These are phyloP conservation scores for Tilletia walkeri DNA, from an alignment of 1,284 basidiomycete species.

Conservation along the genomic window DNA sequence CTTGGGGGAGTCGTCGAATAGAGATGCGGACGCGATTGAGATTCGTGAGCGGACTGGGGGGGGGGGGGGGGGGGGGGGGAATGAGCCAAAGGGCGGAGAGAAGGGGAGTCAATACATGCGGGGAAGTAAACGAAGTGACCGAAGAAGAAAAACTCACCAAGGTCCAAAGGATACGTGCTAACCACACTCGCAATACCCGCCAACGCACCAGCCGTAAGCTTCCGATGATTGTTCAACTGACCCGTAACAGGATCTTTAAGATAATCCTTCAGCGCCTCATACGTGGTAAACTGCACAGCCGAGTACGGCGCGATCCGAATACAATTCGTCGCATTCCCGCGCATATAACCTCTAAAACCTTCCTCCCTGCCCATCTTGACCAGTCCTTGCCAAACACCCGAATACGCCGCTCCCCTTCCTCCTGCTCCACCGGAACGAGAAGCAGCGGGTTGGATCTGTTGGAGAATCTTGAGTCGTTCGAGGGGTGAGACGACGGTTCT, in stretches of 20 bases:
- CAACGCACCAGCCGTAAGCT: conserved; percentile 77
- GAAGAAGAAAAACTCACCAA: conserved; percentile 51
- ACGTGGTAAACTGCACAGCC: conserved; percentile 87
- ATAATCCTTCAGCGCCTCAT: conserved; percentile 73
- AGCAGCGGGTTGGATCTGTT: conserved; percentile 60
- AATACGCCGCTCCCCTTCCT: conserved; percentile 38
- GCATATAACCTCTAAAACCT: conserved; percentile 86
- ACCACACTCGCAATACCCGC: conserved; percentile 88
- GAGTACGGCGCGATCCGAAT: conserved; percentile 74
- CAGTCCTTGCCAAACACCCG: conserved; percentile 47
- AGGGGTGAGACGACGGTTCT: conserved; percentile 87
- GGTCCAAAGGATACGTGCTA: conserved; percentile 87
- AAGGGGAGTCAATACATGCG: too few species aligned
- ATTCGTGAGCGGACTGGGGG: conserved; percentile 73
- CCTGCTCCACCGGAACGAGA: conserved; percentile 13
- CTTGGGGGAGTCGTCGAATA: conserved; percentile 38
- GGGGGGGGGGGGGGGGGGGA: too few species aligned
- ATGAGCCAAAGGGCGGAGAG: too few species aligned
- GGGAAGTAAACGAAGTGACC: too few species aligned
- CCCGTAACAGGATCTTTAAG: conserved; percentile 45
- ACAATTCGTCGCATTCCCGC: conserved; percentile 82
- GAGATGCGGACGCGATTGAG: conserved; percentile 68
- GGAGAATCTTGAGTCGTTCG: conserved; percentile 90
- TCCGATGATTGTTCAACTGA: conserved; percentile 76
- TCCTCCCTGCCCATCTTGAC: conserved; percentile 81